phyloP scores from a whole-genome alignment of 345 rosid genomes.

The Eucalyptus sideroxylon region DNA sequence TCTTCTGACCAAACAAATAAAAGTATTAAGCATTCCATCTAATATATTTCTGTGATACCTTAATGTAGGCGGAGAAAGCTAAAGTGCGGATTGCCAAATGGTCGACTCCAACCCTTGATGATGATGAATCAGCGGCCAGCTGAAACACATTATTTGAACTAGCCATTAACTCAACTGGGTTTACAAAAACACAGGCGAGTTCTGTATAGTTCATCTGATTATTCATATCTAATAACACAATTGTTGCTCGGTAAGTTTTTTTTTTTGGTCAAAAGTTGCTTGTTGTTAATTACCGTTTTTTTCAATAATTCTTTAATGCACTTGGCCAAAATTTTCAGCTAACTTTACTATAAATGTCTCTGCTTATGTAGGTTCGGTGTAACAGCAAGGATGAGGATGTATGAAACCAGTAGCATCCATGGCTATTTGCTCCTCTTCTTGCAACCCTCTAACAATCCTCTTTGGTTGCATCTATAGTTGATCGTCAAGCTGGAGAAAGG shows the following conservation, averaged over 20 bases:
- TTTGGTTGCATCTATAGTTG: background rate
- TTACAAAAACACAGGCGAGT: background rate
- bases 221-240: background rate
- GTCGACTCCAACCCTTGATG: background rate
- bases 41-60: background rate
- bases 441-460: background rate
- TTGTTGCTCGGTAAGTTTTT: background rate
- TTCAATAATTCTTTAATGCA: background rate
- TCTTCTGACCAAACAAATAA: background rate
- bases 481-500: background rate
- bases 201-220: background rate
- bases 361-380: background rate
- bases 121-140: background rate
- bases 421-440: background rate
- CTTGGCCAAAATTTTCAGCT: background rate
- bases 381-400: background rate
- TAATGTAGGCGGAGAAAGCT: constrained; percentile 18
- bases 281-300: background rate
- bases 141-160: background rate
- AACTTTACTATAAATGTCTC: background rate
- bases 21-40: background rate
- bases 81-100: constrained; percentile 2
- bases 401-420: background rate
- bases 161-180: background rate
- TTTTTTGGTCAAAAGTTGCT: no score